Conservation (phyloP, 2,329 filamentous ascomycete species). For the Clarireedia hainanense region DNA sequence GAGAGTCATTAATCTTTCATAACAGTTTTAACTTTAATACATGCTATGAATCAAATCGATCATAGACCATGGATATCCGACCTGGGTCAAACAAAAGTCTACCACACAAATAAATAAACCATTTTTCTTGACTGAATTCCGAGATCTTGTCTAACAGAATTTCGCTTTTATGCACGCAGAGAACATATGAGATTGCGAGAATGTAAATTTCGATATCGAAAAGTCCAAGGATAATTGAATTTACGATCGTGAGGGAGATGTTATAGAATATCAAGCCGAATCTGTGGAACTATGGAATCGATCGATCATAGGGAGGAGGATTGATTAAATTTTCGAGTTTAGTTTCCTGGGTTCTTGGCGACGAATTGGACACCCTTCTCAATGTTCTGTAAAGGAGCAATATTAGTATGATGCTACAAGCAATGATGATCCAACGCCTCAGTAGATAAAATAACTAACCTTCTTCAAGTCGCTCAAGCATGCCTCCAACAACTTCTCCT, state of each 20-base stretch:
- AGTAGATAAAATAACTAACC: constrained; percentile 14
- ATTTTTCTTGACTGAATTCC: neutral
- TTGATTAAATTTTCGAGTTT: constrained; percentile 4
- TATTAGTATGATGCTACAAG: constrained; percentile 81
- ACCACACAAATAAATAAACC: neutral
- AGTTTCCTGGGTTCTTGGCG: constrained; percentile 15
- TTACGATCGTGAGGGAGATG: neutral
- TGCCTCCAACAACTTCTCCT: constrained; percentile 84
- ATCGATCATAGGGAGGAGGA: neutral
- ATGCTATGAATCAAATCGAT: neutral
- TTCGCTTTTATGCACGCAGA: neutral
- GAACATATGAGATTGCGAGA: neutral
- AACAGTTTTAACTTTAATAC: constrained; percentile 1
- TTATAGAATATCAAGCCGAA: neutral
- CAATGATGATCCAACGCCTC: constrained; percentile 55
- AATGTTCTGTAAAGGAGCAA: constrained; percentile 87
- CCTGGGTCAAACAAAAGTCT: neutral
- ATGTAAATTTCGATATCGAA: neutral
- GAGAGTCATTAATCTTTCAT: constrained; percentile 6
- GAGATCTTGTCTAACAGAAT: neutral
- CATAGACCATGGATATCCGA: neutral
- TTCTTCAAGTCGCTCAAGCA: constrained; percentile 78
- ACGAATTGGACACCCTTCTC: constrained; percentile 84
- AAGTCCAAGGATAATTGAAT: neutral
- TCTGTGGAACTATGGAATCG: neutral